These are phyloP conservation scores for Tricholoma bakamatsutake DNA, from an alignment of 768 basidiomycete genomes.

Conservation along the genomic window DNA sequence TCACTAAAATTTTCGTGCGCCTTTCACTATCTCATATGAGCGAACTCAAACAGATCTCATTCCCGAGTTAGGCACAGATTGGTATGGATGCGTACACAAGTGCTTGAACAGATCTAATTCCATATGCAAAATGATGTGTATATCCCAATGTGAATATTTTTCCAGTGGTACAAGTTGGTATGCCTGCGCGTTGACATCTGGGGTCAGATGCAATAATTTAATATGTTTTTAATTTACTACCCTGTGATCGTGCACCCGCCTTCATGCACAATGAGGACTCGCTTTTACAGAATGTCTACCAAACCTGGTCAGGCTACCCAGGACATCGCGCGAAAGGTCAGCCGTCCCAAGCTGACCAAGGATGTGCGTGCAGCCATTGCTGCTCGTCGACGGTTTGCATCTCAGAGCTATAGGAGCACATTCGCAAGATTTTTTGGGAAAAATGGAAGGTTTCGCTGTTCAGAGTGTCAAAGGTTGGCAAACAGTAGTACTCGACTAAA, in stretches of 20 bases:
- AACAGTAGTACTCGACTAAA: background rate
- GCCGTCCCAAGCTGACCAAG: background rate
- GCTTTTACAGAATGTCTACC: background rate
- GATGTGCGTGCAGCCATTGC: background rate
- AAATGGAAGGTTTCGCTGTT: background rate
- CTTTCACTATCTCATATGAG: background rate
- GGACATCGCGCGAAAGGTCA: background rate
- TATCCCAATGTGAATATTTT: background rate
- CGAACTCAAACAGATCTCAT: background rate
- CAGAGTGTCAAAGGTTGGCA: slow-evolving; percentile 9
- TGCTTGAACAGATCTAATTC: too few species aligned
- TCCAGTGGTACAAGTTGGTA: background rate
- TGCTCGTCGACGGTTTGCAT: background rate
- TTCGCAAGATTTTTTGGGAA: slow-evolving; percentile 4
- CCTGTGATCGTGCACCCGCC: background rate
- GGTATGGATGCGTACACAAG: too few species aligned
- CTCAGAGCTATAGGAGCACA: background rate
- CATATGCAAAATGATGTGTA: background rate
- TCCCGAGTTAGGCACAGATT: too few species aligned
- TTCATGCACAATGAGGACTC: background rate
- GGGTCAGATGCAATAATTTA: background rate
- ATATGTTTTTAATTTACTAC: background rate
- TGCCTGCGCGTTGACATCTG: too few species aligned
- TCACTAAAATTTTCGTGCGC: background rate
- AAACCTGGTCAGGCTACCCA: background rate